Base-by-base conservation (phyloP, 2,329 filamentous ascomycete species). In the Apiospora saccharicola region DNA sequence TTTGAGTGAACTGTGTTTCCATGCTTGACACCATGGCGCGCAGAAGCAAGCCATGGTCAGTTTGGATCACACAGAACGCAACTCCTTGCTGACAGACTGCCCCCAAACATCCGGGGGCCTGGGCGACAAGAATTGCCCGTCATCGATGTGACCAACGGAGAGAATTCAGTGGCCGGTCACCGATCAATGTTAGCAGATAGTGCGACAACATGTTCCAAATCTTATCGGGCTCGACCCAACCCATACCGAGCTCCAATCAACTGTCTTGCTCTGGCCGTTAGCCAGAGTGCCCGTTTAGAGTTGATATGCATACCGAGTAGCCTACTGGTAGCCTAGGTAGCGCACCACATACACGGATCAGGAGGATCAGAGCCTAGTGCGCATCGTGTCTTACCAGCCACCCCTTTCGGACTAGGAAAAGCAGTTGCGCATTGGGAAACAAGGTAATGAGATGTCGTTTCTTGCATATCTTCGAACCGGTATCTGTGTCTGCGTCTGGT, bases 1-100 rank as follows among this genome's bases (percentile, higher is more conserved):
- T 64, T 64, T 64, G 57, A 64, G 57, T 64, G 57, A 64, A 64
- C 57, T 64, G 57, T 64, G 57, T 64, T 64, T 41, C 57, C 19
- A 37, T 64, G 57, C 34, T 41, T 64, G 57, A 41, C 57, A 64
- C 57, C 57, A 41, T 12, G 34, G 57, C 34, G 57, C 57, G 57
- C 57, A 64, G 57, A 64, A 41, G 57, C 57, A 64, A 64, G 57
- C 57, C 57, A 64, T 34, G 19, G 57, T 64, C 57, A 41, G 57
- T n/a, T 41, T 64, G 57, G 34, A 41, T 64, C 57, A 41, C 19
- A 64, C 57, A 64, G 57, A 64, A 64, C 19, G 34, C 34, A 64
- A 64, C 57, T 61, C 57, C 57, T 41, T 64, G 57, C 57, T 64
- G 57, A 64, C 57, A 64, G 57, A 41, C 57, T 64, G 34, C 57